Evolutionary conservation across 768 basidiomycete species (phyloP).

Genomic region (Crepidotus variabilis): DNA sequence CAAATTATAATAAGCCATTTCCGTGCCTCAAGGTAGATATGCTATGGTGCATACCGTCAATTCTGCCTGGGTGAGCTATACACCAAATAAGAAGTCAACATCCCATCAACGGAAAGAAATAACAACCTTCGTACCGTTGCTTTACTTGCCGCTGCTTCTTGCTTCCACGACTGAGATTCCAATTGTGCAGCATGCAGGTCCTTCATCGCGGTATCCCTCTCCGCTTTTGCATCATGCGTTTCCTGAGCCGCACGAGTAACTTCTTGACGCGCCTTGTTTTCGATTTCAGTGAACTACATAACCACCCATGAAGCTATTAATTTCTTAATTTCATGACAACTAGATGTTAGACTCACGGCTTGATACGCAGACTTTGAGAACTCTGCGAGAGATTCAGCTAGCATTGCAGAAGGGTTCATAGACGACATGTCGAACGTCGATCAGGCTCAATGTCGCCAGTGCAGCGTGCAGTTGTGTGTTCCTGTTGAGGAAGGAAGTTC

Average conservation of each 20-base stretch:
- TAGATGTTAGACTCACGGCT: conserved; percentile 18
- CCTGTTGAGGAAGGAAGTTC: neutral
- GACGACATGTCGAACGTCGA: conserved; percentile 10
- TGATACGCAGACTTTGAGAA: conserved; percentile 27
- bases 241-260: conserved; percentile 46
- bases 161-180: conserved; percentile 47
- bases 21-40: neutral
- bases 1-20: neutral
- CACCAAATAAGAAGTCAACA: conserved; percentile 10
- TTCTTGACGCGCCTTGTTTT: conserved; percentile 52
- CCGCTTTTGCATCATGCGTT: conserved; percentile 40
- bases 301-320: neutral
- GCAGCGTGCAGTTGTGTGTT: neutral
- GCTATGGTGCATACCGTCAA: conserved; percentile 35
- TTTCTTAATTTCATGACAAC: neutral
- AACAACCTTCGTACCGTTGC: conserved; percentile 40
- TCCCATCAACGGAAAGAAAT: conserved; percentile 2
- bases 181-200: conserved; percentile 39
- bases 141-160: conserved; percentile 33
- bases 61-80: conserved; percentile 53
- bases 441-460: neutral
- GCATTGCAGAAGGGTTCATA: conserved; percentile 21
- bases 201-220: conserved; percentile 45
- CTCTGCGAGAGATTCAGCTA: conserved; percentile 24
- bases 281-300: conserved; percentile 17